phyloP scores from a whole-genome alignment of 306 rosid species.

The Begonia masoniana region DNA sequence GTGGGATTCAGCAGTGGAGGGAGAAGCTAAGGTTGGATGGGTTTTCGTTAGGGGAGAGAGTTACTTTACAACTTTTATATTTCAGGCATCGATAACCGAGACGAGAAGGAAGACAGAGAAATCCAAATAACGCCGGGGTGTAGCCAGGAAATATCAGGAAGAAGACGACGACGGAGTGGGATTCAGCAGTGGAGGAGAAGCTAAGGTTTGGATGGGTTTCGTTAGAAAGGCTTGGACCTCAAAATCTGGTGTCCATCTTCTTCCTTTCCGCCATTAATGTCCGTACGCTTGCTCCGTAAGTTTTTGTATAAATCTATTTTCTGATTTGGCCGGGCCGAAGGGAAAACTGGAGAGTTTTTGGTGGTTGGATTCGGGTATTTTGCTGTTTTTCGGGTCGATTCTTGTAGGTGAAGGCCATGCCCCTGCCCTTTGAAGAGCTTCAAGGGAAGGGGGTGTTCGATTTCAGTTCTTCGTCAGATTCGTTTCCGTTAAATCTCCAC shows the following conservation, averaged over 20 bases:
- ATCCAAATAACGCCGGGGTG: slow-evolving; percentile 7
- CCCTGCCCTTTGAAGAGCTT: slow-evolving; percentile 77
- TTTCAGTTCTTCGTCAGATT: slow-evolving; percentile 58
- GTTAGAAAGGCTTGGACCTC: not conserved
- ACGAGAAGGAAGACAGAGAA: slow-evolving; percentile 52
- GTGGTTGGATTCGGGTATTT: slow-evolving; percentile 14
- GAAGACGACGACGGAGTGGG: not conserved
- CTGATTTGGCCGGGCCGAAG: not conserved
- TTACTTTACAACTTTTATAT: slow-evolving; percentile 92
- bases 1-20: slow-evolving; percentile 12
- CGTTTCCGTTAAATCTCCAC: slow-evolving; percentile 16
- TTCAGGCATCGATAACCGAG: slow-evolving; percentile 79
- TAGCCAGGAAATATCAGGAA: not conserved
- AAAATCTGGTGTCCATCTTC: slow-evolving; percentile 8
- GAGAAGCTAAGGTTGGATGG: not conserved
- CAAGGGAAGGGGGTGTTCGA: slow-evolving; percentile 81
- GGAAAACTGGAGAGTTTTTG: slow-evolving; percentile 43
- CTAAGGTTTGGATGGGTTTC: not conserved
- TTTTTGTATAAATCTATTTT: slow-evolving; percentile 8
- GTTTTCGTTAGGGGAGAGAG: slow-evolving; percentile 8
- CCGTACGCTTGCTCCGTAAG: slow-evolving; percentile 5
- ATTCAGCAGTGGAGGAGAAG: slow-evolving; percentile 9
- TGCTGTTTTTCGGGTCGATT: slow-evolving; percentile 13
- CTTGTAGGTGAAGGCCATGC: slow-evolving; percentile 93
- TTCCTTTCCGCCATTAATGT: slow-evolving; percentile 1